Base-by-base conservation (phyloP, 306 rosid species). In the Corylus heterophylla region DNA sequence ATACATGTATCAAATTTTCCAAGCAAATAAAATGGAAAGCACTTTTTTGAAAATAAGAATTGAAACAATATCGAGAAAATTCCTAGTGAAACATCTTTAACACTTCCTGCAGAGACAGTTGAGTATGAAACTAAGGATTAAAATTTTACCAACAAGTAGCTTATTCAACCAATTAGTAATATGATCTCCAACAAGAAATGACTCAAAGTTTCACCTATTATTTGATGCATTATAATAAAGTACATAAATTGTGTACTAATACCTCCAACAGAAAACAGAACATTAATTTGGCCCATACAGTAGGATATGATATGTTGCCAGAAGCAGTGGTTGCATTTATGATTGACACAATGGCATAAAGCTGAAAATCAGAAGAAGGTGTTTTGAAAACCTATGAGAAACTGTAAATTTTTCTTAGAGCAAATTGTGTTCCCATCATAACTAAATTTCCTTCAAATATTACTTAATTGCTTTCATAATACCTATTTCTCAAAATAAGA, bases 231-330 rank as follows among this genome's bases (percentile, higher is more conserved):
- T 5, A 62, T 62, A 62, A 4, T 11, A 25, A 59, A 12, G 29
- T 31, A 25, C 25, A 59, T 5, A 59, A 59, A 59, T 20, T 59
- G 10, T 8, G 45, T 35, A 29, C 29, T 12, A 63, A 20, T n/a
- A 63, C 69, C 42, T 63, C 69, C 69, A 62, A 62, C n/a, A 62
- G n/a, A 62, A 62, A 62, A 62, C 69, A 62, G n/a, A 13, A 13
- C 4, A 31, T 31, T 12, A 55, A 14, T 62, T 13, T 8, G n/a
- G 44, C 69, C 20, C 8, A 2, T 29, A 17, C 13, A 13, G 44
- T 31, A 62, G 35, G 69, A 63, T 27, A 2, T 5, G 42, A 63
- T 7, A 25, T 29, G 69, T 31, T 63, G n/a, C 42, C 7, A 35
- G 17, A 63, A 63, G 37, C 44, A 31, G 13, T 6, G 44, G 45